Evolutionary conservation across 768 basidiomycete genomes (phyloP), one percentile per base, ranked within the genome.

Genomic region (Kwoniella heveanensis): DNA sequence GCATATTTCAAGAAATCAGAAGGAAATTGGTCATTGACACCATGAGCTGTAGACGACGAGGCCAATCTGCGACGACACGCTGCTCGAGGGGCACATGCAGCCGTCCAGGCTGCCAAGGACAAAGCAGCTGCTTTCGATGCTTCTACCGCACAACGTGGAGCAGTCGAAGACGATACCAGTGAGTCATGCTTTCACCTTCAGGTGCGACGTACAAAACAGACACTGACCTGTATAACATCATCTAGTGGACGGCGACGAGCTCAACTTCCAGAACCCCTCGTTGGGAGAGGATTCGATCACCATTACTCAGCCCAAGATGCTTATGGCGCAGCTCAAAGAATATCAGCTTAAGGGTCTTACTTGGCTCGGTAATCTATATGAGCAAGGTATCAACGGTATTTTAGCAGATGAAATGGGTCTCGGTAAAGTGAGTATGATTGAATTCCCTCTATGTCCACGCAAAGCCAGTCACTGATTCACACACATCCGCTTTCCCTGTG

Each of bases 331-430:
- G 69, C 82, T 99, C 57, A 99, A 99, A 80, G 96, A 99, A 79
- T 99, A 98, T 78, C 96, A 99, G 78, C 80, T 99, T 60, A 98
- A 98, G 75, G 96, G 96, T 66, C 84, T 99, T 32, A 98, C 96
- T 68, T 99, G 96, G 96, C 83, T 99, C 25, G 96, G 89, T 19
- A 96, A 94, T 17, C 83, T 99, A 22, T 99, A 98, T 74, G 96
- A 98, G 78, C 95, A 98, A 80, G 96, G 96, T 49, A 98, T 98
- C 84, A 99, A 99, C 75, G 96, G 96, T 52, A 99, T 99, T 72
- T 85, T 99, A 22, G 96, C 96, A 1, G 96, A 99, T 77, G 96
- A 99, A 82, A 98, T 98, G 95, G 93, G 93, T 81, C 86, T 80
- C 25, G 78, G 80, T 52, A 80, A 80, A 72, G 79, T 79, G 55